A percentile compares a stretch with the other conserved stretches of the same genome.
These are phyloP conservation scores for Hortiboletus campestris DNA, from an alignment of 768 basidiomycete genomes.

Conservation along the genomic window DNA sequence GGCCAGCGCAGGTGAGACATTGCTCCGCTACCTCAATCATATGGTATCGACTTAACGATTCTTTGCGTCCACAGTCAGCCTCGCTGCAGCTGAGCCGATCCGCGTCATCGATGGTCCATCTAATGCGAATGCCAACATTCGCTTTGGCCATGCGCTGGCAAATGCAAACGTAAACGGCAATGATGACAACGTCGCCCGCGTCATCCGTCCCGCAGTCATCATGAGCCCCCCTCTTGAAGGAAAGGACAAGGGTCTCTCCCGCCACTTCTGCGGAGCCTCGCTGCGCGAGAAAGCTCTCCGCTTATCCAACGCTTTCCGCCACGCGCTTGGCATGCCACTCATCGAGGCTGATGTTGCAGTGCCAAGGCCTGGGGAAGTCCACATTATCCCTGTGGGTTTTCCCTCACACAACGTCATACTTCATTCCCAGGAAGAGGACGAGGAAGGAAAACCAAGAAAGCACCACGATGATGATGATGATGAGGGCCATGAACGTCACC, in stretches of 20 bases:
- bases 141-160: slow-evolving; percentile 38
- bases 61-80: slow-evolving; percentile 19
- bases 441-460: slow-evolving; percentile 11
- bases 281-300: slow-evolving; percentile 49
- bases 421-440: slow-evolving; percentile 4
- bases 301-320: slow-evolving; percentile 53
- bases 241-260: slow-evolving; percentile 12
- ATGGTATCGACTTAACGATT: background rate
- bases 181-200: slow-evolving; percentile 24
- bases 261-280: slow-evolving; percentile 34
- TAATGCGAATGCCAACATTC: slow-evolving; percentile 33
- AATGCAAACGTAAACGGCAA: slow-evolving; percentile 31
- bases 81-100: slow-evolving; percentile 51
- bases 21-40: background rate
- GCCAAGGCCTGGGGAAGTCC: slow-evolving; percentile 22
- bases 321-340: slow-evolving; percentile 52
- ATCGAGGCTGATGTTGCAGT: slow-evolving; percentile 33
- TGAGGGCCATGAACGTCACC: slow-evolving; percentile 3
- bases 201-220: slow-evolving; percentile 15
- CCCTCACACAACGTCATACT: background rate
- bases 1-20: slow-evolving; percentile 32
- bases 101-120: slow-evolving; percentile 41
- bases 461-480: background rate
- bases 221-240: slow-evolving; percentile 6
- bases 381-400: slow-evolving; percentile 28